phyloP scores from a whole-genome alignment of 306 rosid species.

The Malus sylvestris region DNA sequence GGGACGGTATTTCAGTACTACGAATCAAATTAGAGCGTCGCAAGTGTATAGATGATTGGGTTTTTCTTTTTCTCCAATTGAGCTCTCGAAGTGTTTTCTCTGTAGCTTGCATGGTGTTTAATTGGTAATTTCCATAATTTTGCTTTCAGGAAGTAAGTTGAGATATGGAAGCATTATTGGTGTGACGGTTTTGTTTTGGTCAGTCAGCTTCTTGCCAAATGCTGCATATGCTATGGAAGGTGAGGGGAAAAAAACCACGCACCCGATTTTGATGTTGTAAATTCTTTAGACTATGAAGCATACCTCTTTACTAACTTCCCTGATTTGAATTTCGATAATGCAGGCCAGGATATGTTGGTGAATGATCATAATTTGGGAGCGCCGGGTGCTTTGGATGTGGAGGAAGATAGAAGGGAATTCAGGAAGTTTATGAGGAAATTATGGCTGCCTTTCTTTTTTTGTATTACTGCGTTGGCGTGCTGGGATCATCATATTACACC shows the following conservation, averaged over 20 bases:
- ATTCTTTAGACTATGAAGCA: neutral
- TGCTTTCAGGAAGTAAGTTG: slow-evolving; percentile 28
- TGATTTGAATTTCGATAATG: slow-evolving; percentile 11
- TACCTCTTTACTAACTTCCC: slow-evolving; percentile 1
- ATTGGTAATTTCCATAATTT: neutral
- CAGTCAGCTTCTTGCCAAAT: slow-evolving; percentile 24
- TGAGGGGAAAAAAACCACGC: slow-evolving; percentile 27
- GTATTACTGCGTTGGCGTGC: slow-evolving; percentile 43
- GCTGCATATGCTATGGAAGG: slow-evolving; percentile 63
- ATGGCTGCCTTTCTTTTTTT: slow-evolving; percentile 59
- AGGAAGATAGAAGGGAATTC: slow-evolving; percentile 22
- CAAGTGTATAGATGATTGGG: too few relatives aligned
- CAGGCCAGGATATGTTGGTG: slow-evolving; percentile 42
- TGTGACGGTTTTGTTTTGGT: slow-evolving; percentile 38
- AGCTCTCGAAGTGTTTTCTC: neutral
- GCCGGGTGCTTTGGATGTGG: slow-evolving; percentile 27
- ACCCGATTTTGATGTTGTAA: slow-evolving; percentile 4
- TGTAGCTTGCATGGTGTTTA: neutral
- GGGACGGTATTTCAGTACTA: too few relatives aligned
- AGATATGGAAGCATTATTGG: slow-evolving; percentile 40
- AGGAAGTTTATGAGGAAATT: slow-evolving; percentile 45
- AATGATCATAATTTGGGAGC: slow-evolving; percentile 21
- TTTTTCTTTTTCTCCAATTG: too few relatives aligned
- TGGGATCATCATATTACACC: slow-evolving; percentile 38
- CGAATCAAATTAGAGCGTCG: too few relatives aligned